phyloP scores from a whole-genome alignment of 306 rosid species.

The Elaeagnus macrophylla region DNA sequence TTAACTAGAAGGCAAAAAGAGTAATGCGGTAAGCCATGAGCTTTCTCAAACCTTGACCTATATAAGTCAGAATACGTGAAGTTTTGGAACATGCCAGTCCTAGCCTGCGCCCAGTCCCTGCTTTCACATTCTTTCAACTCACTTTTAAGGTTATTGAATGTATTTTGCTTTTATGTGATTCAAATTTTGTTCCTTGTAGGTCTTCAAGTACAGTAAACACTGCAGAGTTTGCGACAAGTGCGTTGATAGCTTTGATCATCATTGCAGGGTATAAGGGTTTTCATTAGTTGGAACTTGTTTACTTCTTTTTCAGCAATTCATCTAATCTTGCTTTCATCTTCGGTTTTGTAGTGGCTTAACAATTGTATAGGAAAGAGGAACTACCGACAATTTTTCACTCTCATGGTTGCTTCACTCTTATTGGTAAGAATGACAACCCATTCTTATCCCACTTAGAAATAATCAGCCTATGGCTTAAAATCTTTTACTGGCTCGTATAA shows the following conservation, averaged over 20 bases:
- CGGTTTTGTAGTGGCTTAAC: slow-evolving; percentile 86
- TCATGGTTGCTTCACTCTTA: slow-evolving; percentile 86
- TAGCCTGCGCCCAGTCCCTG: too few relatives aligned
- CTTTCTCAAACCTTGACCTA: too few relatives aligned
- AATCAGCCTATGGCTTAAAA: too few relatives aligned
- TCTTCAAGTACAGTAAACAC: slow-evolving; percentile 94
- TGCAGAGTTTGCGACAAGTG: slow-evolving; percentile 97
- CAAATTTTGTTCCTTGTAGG: slow-evolving; percentile 38
- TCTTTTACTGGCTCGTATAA: background rate
- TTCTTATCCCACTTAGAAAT: too few relatives aligned
- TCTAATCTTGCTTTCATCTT: slow-evolving; percentile 14
- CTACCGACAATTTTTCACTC: slow-evolving; percentile 84
- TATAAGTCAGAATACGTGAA: too few relatives aligned
- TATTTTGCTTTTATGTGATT: slow-evolving; percentile 7
- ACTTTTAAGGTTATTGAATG: too few relatives aligned
- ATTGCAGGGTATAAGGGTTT: slow-evolving; percentile 67
- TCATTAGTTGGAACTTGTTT: slow-evolving; percentile 10
- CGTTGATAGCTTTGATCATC: slow-evolving; percentile 90
- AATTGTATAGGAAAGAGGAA: slow-evolving; percentile 84
- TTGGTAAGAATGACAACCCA: slow-evolving; percentile 64
- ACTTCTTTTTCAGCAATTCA: slow-evolving; percentile 9
- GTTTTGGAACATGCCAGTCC: too few relatives aligned
- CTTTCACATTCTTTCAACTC: too few relatives aligned
- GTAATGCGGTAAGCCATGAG: too few relatives aligned
- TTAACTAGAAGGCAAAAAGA: too few relatives aligned